phyloP scores from a whole-genome alignment of 768 basidiomycete genomes.

The Russula compacta region DNA sequence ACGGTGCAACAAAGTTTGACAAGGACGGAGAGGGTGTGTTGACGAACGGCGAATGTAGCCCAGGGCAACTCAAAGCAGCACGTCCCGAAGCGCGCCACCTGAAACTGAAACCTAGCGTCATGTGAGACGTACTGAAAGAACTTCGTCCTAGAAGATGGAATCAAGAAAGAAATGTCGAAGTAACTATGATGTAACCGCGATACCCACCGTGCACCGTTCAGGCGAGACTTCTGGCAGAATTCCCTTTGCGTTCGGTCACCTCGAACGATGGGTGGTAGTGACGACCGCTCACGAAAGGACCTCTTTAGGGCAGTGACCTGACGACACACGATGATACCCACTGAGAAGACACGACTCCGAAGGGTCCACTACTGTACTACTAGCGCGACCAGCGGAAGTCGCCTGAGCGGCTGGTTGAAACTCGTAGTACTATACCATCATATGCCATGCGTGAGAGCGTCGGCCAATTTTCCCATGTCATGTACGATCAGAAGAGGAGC shows the following conservation, averaged over 20 bases:
- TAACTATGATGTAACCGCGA: constrained; percentile 9
- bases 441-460: no score
- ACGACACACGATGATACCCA: background rate
- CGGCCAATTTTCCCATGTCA: background rate
- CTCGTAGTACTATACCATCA: no score
- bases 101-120: background rate
- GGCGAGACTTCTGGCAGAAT: background rate
- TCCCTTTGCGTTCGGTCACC: background rate
- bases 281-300: background rate
- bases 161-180: background rate
- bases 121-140: background rate
- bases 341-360: background rate
- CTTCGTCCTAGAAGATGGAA: background rate
- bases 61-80: background rate
- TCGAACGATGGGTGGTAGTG: background rate
- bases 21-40: background rate
- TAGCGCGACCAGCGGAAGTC: background rate
- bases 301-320: background rate
- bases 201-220: background rate
- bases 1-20: background rate
- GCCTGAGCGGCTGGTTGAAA: background rate
- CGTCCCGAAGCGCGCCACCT: background rate
- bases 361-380: background rate
- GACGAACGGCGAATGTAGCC: background rate
- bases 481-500: background rate